phyloP scores from a whole-genome alignment of 2,329 filamentous ascomycete genomes.

The Colletotrichum trifolii region DNA sequence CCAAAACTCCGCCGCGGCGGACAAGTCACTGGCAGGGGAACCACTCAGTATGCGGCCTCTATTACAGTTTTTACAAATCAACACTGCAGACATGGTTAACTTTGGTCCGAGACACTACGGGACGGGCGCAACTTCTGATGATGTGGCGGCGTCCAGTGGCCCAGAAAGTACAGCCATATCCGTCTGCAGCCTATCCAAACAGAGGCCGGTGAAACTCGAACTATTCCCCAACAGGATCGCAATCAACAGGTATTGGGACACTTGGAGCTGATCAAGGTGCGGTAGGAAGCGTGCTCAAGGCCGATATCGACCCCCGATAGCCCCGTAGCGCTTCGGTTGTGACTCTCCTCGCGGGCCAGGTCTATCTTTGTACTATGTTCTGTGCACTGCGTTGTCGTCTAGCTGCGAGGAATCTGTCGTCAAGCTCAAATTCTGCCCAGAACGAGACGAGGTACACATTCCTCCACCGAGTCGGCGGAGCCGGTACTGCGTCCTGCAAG shows the following conservation, averaged over 20 bases:
- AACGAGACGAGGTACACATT: neutral
- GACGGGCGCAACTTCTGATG: slow-evolving; percentile 24
- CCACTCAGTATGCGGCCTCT: neutral
- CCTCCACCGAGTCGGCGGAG: slow-evolving; percentile 34
- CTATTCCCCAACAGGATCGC: slow-evolving; percentile 11
- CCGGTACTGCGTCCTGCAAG: slow-evolving; percentile 17
- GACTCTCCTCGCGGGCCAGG: neutral
- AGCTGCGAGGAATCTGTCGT: neutral
- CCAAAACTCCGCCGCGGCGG: slow-evolving; percentile 4
- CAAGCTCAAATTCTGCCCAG: slow-evolving; percentile 24
- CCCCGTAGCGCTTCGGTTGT: neutral
- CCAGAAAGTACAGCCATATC: slow-evolving; percentile 34
- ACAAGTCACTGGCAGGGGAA: slow-evolving; percentile 22
- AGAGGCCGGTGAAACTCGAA: slow-evolving; percentile 21
- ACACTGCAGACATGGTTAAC: slow-evolving; percentile 8
- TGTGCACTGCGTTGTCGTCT: no score
- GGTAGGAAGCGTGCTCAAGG: slow-evolving; percentile 7
- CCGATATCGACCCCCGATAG: slow-evolving; percentile 20
- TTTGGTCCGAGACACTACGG: slow-evolving; percentile 22
- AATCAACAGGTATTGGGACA: neutral
- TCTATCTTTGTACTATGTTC: no score
- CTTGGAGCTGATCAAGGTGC: neutral
- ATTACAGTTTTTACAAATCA: slow-evolving; percentile 34
- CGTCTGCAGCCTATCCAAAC: slow-evolving; percentile 23
- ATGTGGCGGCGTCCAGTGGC: slow-evolving; percentile 30